Base-by-base conservation (phyloP, 371 early-diverging fungal genomes). In the Mortierella sp. region DNA sequence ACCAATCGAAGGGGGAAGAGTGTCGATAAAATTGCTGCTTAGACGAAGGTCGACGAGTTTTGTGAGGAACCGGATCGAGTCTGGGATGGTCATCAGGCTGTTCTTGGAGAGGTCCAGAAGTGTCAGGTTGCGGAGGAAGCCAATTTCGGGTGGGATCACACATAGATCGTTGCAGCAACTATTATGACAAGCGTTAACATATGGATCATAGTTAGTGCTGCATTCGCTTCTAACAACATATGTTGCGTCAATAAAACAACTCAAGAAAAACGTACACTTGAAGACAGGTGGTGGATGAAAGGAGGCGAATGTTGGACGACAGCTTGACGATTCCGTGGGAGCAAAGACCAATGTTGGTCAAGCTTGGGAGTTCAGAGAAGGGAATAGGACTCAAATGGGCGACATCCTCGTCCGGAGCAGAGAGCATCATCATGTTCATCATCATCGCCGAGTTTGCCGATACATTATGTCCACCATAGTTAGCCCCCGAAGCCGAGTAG, bases 41-140 rank as follows among this genome's bases (percentile, higher is more conserved):
- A 94, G 76, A 55, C 91, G 89, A 48, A 97, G 88, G 29, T 95
- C 95, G 18, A 87, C 89, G 14, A 97, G 90, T 58, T 92, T 91
- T 38, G 91, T 82, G 5, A 97, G 91, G 55, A 89, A 86, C n/a
- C 93, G 91, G 43, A 97, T 90, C 6, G 95, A 93, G 29, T 92
- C 93, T 1, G 98, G 98, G n/a, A 90, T 60, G 7, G 65, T 35
- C 18, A 72, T 76, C 1, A 97, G 81, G n/a, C 89, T 90, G 86
- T 96, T 97, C 70, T 92, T 90, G 56, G 94, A 90, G 4, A 97
- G 82, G 60, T 93, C 92, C n/a, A 96, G 88, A 1, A 90, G 79
- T 14, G 91, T 89, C 63, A 97, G 87, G 74, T 92, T 91, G 29
- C 88, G 89, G 72, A 95, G 78, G 73, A 91, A 84, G 14, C 93